Percentiles rank a stretch among this genome's conserved stretches.
Conservation (phyloP, 495 filamentous ascomycete species). For the Penicillium cataractarum region DNA sequence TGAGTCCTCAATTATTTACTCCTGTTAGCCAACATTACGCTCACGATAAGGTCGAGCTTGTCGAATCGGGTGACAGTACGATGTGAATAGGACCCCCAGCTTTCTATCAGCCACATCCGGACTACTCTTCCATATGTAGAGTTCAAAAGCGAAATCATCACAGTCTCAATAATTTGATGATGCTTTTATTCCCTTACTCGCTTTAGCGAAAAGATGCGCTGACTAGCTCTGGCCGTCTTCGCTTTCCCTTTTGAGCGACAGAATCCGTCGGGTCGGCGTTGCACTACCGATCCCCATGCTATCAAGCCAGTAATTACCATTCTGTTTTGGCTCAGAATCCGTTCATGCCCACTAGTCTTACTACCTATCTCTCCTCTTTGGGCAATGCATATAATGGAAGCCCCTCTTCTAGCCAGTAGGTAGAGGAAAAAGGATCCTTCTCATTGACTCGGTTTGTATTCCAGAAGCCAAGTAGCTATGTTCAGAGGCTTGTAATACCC, state of each 20-base stretch:
- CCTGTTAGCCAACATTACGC: background rate
- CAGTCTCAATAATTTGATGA: background rate
- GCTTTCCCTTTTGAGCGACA: background rate
- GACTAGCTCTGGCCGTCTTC: background rate
- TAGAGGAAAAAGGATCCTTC: too few relatives aligned
- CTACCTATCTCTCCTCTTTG: background rate
- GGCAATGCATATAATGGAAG: background rate
- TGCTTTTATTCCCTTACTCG: background rate
- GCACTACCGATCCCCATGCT: background rate
- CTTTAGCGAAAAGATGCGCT: background rate
- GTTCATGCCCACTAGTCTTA: background rate
- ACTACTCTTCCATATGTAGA: background rate
- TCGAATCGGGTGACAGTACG: background rate
- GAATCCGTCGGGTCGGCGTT: background rate
- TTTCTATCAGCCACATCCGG: background rate
- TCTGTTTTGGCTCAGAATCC: background rate
- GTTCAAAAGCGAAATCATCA: background rate
- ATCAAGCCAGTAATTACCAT: background rate
- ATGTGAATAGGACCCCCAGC: background rate
- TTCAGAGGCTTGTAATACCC: too few relatives aligned
- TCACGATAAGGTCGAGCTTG: background rate
- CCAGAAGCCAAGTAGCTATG: too few relatives aligned
- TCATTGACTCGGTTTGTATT: too few relatives aligned
- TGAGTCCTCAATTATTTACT: background rate
- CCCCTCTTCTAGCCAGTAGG: background rate